Percentiles rank a stretch among this genome's conserved stretches.
phyloP scores from a whole-genome alignment of 345 rosid species.

The Orychophragmus violaceus region DNA sequence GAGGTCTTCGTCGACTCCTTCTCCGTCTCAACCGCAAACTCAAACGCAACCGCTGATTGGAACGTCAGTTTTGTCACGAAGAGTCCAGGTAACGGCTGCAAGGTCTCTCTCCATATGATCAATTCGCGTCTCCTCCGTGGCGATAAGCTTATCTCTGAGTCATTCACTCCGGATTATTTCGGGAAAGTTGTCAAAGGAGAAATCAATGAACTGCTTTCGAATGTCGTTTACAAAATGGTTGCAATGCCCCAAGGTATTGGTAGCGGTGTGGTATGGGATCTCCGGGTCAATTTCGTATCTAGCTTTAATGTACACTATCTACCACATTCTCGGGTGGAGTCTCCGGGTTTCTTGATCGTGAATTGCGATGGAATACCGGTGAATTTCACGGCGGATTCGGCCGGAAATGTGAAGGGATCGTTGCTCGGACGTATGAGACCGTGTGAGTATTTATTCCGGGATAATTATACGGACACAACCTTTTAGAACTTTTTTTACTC shows the following conservation, averaged over 20 bases:
- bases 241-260: not conserved
- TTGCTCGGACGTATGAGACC: not conserved
- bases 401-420: not conserved
- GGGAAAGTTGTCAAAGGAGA: not conserved
- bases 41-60: not conserved
- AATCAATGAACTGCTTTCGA: not conserved
- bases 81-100: not conserved
- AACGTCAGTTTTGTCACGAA: not conserved
- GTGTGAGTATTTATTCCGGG: not conserved
- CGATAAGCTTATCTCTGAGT: not conserved
- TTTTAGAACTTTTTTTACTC: not conserved
- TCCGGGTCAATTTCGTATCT: not conserved
- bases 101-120: not conserved
- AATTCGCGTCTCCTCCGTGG: not conserved
- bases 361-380: not conserved
- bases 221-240: not conserved
- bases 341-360: not conserved
- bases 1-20: not conserved
- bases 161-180: not conserved
- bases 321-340: too few relatives aligned
- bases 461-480: not conserved
- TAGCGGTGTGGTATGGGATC: not conserved
- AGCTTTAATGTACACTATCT: not conserved
- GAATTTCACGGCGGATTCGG: not conserved
- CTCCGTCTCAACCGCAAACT: not conserved